phyloP scores from a whole-genome alignment of 331 rosid species.

The Stylosanthes scabra region DNA sequence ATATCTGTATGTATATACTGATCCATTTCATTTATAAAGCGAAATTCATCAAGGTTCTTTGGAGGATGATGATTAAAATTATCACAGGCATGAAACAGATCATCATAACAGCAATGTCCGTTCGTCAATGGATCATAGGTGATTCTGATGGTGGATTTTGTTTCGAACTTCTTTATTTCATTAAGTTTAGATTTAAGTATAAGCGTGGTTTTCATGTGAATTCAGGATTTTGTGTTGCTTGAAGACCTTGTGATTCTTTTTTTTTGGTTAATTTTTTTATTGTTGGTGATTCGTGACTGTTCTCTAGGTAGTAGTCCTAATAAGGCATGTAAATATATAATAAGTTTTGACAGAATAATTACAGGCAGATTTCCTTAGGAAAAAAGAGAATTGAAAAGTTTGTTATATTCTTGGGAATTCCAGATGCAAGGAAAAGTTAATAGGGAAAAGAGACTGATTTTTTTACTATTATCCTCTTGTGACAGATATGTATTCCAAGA shows the following conservation, averaged over 20 bases:
- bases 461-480: too few relatives aligned
- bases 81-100: not conserved
- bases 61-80: slow-evolving; percentile 8
- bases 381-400: not conserved
- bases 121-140: slow-evolving; percentile 15
- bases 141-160: slow-evolving; percentile 9
- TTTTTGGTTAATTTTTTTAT: too few relatives aligned
- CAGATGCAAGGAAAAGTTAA: not conserved
- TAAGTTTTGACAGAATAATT: slow-evolving; percentile 17
- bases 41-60: slow-evolving; percentile 15
- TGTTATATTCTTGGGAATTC: not conserved
- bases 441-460: too few relatives aligned
- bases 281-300: slow-evolving; percentile 7
- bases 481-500: too few relatives aligned
- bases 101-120: slow-evolving; percentile 16
- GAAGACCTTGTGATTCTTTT: slow-evolving; percentile 27
- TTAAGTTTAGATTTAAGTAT: not conserved
- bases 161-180: not conserved
- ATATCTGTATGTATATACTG: slow-evolving; percentile 14
- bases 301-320: not conserved
- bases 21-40: slow-evolving; percentile 31
- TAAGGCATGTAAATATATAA: slow-evolving; percentile 6
- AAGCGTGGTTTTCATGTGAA: slow-evolving; percentile 12
- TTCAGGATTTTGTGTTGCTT: slow-evolving; percentile 16
- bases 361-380: not conserved